These are phyloP conservation scores for Aechmea fasciata DNA, from an alignment of 176 grass and related monocot species.

Conservation along the genomic window DNA sequence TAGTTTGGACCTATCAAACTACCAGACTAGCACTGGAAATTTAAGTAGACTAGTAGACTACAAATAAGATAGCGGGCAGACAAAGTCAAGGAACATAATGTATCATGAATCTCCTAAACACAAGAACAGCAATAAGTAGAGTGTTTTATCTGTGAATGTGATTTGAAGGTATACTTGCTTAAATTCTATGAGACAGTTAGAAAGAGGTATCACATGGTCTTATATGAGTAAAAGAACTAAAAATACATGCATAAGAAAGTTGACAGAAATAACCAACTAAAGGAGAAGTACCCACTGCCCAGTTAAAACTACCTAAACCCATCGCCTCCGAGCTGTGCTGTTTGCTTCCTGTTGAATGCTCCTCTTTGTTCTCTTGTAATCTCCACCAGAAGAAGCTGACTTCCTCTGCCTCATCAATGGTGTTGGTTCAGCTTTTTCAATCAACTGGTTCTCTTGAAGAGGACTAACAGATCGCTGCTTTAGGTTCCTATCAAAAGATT, in stretches of 20 bases:
- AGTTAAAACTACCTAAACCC: slow-evolving; percentile 21
- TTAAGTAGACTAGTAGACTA: no score
- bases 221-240: background rate
- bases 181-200: no score
- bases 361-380: slow-evolving; percentile 60
- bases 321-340: slow-evolving; percentile 45
- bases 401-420: slow-evolving; percentile 34
- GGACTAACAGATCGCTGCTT: slow-evolving; percentile 10
- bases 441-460: slow-evolving; percentile 34
- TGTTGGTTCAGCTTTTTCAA: slow-evolving; percentile 25
- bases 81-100: no score
- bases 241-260: background rate
- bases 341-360: slow-evolving; percentile 31
- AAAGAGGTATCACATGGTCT: no score
- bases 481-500: background rate
- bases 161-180: no score
- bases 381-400: slow-evolving; percentile 26
- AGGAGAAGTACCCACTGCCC: background rate
- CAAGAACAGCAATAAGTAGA: no score
- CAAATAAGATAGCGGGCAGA: no score
- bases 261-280: background rate
- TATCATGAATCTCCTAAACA: no score
- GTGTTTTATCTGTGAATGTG: no score
- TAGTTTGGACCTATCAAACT: no score
- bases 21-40: no score